Evolutionary conservation across 2,329 filamentous ascomycete genomes (phyloP).

Genomic region (Ophiostoma sp.): DNA sequence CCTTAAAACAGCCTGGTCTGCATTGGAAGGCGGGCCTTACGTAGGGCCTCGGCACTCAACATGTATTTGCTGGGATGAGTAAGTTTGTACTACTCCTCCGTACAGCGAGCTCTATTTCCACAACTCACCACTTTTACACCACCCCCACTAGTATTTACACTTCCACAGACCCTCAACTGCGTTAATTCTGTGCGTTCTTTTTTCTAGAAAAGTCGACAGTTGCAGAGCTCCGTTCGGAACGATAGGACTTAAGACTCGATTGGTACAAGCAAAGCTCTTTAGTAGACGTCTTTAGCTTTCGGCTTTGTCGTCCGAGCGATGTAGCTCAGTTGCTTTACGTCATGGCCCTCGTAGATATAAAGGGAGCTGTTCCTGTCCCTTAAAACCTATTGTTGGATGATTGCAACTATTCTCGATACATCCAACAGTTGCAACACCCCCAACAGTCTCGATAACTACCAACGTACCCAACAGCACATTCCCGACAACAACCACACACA

Average conservation of each 20-base stretch:
- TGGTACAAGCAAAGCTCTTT: background rate
- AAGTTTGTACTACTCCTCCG: background rate
- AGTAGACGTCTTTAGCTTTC: background rate
- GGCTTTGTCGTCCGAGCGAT: background rate
- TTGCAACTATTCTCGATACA: background rate
- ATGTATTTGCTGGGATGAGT: background rate
- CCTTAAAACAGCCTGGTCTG: background rate
- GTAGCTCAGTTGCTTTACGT: background rate
- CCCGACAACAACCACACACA: background rate
- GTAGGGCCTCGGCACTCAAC: background rate
- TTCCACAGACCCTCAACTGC: background rate
- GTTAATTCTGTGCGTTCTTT: background rate
- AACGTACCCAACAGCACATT: background rate
- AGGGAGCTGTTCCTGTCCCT: background rate
- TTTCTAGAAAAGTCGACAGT: background rate
- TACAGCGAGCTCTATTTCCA: background rate
- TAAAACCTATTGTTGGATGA: background rate
- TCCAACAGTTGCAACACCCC: background rate
- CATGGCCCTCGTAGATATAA: conserved; percentile 7
- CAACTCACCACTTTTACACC: background rate
- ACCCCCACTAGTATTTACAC: background rate
- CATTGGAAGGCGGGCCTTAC: background rate
- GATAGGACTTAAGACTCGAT: background rate
- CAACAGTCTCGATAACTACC: background rate
- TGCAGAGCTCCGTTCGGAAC: background rate